These are phyloP conservation scores for Boletus reticuloceps DNA, from an alignment of 768 basidiomycete genomes.

Conservation along the genomic window DNA sequence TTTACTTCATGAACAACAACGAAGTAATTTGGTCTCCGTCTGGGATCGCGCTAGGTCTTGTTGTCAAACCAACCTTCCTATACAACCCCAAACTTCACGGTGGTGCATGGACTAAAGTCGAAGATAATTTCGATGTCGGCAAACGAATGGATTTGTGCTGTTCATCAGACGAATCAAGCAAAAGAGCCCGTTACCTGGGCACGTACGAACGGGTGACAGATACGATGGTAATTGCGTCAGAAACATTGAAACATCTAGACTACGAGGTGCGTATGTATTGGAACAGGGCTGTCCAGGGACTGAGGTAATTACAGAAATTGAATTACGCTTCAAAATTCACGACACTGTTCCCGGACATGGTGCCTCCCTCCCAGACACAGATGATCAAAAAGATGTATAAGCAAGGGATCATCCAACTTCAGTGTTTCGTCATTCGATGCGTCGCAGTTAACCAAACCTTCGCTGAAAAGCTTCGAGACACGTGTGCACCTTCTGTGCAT, in stretches of 20 bases:
- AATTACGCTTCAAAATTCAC: slow-evolving; percentile 14
- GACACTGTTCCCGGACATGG: slow-evolving; percentile 18
- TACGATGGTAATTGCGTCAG: slow-evolving; percentile 12
- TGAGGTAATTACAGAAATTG: slow-evolving; percentile 17
- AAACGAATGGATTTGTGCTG: slow-evolving; percentile 22
- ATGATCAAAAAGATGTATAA: slow-evolving; percentile 30
- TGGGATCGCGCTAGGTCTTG: slow-evolving; percentile 25
- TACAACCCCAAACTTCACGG: slow-evolving; percentile 22
- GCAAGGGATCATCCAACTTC: slow-evolving; percentile 27
- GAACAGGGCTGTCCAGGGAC: not conserved
- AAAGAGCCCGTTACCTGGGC: slow-evolving; percentile 19
- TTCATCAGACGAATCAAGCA: not conserved
- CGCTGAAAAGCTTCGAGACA: slow-evolving; percentile 10
- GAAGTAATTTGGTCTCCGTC: slow-evolving; percentile 23
- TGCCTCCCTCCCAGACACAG: slow-evolving; percentile 21
- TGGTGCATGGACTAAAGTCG: slow-evolving; percentile 17
- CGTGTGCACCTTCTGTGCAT: not conserved
- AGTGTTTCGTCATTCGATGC: slow-evolving; percentile 25
- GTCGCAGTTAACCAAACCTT: slow-evolving; percentile 17
- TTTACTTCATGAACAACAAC: slow-evolving; percentile 7
- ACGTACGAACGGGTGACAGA: slow-evolving; percentile 25
- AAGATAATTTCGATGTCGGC: slow-evolving; percentile 8
- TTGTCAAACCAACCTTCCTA: slow-evolving; percentile 24
- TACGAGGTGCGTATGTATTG: slow-evolving; percentile 3
- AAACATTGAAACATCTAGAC: slow-evolving; percentile 10